Conservation (phyloP, 2,329 filamentous ascomycete species). For the Colletotrichum sp. region DNA sequence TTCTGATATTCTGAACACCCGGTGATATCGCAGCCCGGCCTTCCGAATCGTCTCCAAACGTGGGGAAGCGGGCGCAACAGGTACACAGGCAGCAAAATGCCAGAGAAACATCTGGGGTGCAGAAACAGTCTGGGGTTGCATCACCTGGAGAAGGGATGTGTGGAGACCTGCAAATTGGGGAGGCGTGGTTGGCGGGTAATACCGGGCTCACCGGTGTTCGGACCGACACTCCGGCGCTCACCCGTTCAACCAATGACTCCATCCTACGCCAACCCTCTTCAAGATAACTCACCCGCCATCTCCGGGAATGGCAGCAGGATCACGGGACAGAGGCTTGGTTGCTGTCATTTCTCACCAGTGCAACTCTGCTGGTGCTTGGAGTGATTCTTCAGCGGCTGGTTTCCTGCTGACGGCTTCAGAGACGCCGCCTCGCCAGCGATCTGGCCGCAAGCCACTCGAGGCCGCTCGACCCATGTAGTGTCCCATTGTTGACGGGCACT, state of each 20-base stretch:
- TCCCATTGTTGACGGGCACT: not conserved
- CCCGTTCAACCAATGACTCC: conserved; percentile 1
- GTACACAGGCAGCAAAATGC: not conserved
- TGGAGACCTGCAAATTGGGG: not conserved
- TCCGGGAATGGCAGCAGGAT: not conserved
- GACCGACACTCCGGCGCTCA: conserved; percentile 16
- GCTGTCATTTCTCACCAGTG: not conserved
- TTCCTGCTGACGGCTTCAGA: not conserved
- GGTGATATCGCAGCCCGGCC: not conserved
- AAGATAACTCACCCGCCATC: conserved; percentile 2
- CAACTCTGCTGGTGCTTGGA: not conserved
- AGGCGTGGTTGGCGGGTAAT: conserved; percentile 22
- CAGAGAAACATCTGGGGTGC: conserved; percentile 17
- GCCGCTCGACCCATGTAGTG: not conserved
- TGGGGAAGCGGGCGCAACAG: not conserved
- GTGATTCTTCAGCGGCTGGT: not conserved
- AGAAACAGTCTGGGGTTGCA: conserved; percentile 18
- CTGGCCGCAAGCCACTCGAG: not conserved
- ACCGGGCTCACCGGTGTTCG: conserved; percentile 8
- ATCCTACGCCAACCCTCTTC: conserved; percentile 11
- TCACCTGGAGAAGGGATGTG: not conserved
- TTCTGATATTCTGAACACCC: not conserved
- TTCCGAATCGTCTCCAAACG: not conserved
- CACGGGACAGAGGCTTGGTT: not conserved
- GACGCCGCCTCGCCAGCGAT: not conserved